These are phyloP conservation scores for Magnolia kwangsiensis DNA, from an alignment of 164 flowering plant species.

Conservation along the genomic window DNA sequence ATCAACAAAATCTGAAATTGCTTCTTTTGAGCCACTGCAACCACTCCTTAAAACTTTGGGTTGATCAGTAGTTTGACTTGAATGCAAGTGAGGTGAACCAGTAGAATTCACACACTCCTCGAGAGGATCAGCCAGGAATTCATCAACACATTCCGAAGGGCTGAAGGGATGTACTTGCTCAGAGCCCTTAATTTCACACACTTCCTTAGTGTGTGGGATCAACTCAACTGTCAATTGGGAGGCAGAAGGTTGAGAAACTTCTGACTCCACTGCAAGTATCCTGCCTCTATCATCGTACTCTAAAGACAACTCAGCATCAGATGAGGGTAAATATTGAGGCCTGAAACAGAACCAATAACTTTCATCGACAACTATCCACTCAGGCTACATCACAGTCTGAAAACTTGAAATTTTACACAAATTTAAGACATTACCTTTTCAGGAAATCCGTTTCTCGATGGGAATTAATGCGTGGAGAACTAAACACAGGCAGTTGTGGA, in stretches of 20 bases:
- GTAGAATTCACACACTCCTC: constrained; percentile 20
- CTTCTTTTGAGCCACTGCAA: constrained; percentile 13
- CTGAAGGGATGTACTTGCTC: constrained; percentile 19
- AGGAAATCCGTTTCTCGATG: constrained; percentile 24
- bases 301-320: constrained; percentile 15
- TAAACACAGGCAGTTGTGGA: constrained; percentile 40
- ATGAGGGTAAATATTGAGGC: constrained; percentile 14
- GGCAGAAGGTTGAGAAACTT: constrained; percentile 9
- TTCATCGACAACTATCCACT: constrained; percentile 2
- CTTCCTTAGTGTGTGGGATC: constrained; percentile 16
- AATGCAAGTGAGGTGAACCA: constrained; percentile 7
- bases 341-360: constrained; percentile 20
- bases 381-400: not conserved
- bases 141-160: constrained; percentile 34
- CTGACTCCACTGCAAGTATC: constrained; percentile 6
- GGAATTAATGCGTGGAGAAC: constrained; percentile 39
- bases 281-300: constrained; percentile 12
- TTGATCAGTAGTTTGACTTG: constrained; percentile 19
- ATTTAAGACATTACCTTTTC: constrained; percentile 24
- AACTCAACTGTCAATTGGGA: not conserved
- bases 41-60: constrained; percentile 9
- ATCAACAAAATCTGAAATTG: constrained; percentile 2
- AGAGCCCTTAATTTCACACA: constrained; percentile 12
- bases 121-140: constrained; percentile 34
- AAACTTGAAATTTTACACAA: not conserved